Base-by-base conservation (phyloP, 192 early-diverging fungal species). In the Coemansia sp. region DNA sequence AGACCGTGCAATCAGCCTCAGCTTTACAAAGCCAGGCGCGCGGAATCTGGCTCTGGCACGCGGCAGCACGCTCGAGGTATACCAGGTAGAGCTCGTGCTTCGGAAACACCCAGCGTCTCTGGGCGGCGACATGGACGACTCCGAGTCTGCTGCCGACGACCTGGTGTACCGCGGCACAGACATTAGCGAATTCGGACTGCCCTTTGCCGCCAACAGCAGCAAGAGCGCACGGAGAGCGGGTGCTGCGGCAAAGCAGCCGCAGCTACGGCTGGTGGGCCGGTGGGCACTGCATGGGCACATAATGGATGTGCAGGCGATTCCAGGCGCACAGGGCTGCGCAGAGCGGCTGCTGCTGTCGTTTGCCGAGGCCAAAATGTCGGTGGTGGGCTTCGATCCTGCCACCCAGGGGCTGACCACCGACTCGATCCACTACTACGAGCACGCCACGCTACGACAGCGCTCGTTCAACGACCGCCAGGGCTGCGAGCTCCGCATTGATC, bases 381-480 rank as follows among this genome's bases (percentile, higher is more conserved):
- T 98, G 35, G 66, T 98, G 22, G 88, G 93, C 48, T 98, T 83
- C 67, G 88, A 88, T 13, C 78, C 72, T 3, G 76, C 81, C 29
- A 82, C 81, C 7, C 83, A 92, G 46, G 72, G 76, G 26, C 78
- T 96, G 46, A 82, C 88, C 1, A 98, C 96, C 3, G 90, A 97
- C 18, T 97, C 94, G 9, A 86, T 98, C 15, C 96, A 98, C 72
- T 94, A 88, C 64, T 98, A 96, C 66, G 96, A 98, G 65, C 80
- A 91, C 26, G 96, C 95, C 39, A 84, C 88, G 49, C 85, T 90
- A 46, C 87, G 87, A 80, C 80, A 83, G 74, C 88, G 88, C 47
- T 42, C 53, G 17, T 52, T 63, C 24, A 53, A 68, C 46, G 61
- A 57, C 34, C 15, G 39, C 28, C 56, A 60, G 42, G 49, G 52